Conservation (phyloP, 2,329 filamentous ascomycete species). For the Xylariaceae sp. region DNA sequence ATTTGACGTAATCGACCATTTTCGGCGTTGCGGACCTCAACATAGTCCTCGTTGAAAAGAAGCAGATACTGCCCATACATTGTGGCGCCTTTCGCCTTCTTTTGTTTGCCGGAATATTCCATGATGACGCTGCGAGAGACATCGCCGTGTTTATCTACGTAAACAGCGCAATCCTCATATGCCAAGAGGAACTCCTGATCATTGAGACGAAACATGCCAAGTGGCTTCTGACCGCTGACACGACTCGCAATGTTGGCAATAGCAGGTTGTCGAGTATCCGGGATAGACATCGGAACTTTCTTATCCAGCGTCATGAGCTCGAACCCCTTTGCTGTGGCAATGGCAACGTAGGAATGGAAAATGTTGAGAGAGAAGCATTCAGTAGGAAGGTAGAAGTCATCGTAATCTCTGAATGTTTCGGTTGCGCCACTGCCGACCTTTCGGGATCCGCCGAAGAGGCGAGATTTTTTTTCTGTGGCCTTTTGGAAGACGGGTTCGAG, state of each 20-base stretch:
- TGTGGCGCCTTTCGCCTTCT: constrained; percentile 76
- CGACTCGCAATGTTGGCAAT: constrained; percentile 83
- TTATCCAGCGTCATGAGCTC: constrained; percentile 97
- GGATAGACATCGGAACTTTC: constrained; percentile 92
- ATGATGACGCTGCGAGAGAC: constrained; percentile 92
- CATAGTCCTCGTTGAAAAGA: constrained; percentile 93
- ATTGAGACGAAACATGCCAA: constrained; percentile 95
- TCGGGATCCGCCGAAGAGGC: constrained; percentile 60
- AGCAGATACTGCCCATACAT: constrained; percentile 90
- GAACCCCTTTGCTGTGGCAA: constrained; percentile 87
- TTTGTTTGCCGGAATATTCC: constrained; percentile 92
- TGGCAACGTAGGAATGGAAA: constrained; percentile 90
- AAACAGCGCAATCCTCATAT: constrained; percentile 95
- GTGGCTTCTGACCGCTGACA: constrained; percentile 76
- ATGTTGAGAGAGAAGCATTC: constrained; percentile 95
- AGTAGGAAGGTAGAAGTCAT: constrained; percentile 96
- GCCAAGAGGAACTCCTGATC: constrained; percentile 90
- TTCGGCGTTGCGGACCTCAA: constrained; percentile 94
- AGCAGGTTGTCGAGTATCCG: constrained; percentile 74
- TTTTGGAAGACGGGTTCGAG: constrained; percentile 95
- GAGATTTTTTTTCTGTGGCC: constrained; percentile 76
- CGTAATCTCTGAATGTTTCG: constrained; percentile 96
- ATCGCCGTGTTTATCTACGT: constrained; percentile 97
- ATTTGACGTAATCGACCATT: constrained; percentile 93
- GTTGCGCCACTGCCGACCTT: constrained; percentile 65